phyloP scores from a whole-genome alignment of 1,284 basidiomycete species.

The Fomitopsis palustris region DNA sequence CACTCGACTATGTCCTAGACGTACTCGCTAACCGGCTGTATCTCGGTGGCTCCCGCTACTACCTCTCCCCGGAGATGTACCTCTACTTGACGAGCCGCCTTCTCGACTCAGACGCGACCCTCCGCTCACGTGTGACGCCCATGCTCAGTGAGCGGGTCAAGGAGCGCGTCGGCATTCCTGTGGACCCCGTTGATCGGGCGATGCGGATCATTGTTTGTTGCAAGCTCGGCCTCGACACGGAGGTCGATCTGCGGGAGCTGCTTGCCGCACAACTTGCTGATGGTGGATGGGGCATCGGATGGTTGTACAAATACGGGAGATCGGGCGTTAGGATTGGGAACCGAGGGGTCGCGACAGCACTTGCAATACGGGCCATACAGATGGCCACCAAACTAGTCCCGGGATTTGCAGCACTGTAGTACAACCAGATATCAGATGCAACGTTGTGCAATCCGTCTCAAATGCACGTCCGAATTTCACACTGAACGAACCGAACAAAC shows the following conservation, averaged over 20 bases:
- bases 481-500: no score
- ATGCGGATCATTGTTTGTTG: conserved; percentile 46
- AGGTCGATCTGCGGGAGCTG: conserved; percentile 38
- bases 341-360: conserved; percentile 4
- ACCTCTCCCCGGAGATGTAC: conserved; percentile 48
- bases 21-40: conserved; percentile 50
- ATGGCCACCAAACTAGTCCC: not conserved
- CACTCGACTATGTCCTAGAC: conserved; percentile 44
- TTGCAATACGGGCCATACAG: conserved; percentile 1
- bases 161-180: conserved; percentile 45
- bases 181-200: conserved; percentile 40
- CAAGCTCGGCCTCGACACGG: conserved; percentile 35
- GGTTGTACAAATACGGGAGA: conserved; percentile 43
- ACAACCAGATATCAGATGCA: no score
- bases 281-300: conserved; percentile 45
- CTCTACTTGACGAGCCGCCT: conserved; percentile 52
- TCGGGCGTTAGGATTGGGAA: conserved; percentile 3
- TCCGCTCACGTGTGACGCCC: conserved; percentile 32
- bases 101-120: conserved; percentile 27
- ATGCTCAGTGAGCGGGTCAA: conserved; percentile 40
- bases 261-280: conserved; percentile 43
- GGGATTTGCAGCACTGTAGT: no score
- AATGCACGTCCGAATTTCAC: no score
- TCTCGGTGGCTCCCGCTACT: conserved; percentile 49
- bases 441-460: no score